Percentiles rank a stretch among this genome's conserved stretches.
phyloP scores from a whole-genome alignment of 495 filamentous ascomycete species.

The Penicillium chermesinum region DNA sequence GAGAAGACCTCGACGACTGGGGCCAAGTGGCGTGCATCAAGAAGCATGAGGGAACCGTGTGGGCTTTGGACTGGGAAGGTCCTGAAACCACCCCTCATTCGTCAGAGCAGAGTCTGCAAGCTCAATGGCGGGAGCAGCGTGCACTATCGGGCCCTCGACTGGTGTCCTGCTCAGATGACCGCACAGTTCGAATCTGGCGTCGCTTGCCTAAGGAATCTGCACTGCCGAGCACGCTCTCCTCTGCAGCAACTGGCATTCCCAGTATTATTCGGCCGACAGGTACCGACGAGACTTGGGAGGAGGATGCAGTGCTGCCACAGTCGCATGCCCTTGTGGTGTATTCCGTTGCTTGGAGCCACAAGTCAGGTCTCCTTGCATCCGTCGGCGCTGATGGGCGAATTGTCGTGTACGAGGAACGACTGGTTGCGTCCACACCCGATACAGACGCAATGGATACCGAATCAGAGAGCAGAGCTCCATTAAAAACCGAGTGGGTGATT shows the following conservation, averaged over 20 bases:
- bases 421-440: slow-evolving; percentile 20
- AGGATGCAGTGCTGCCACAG: slow-evolving; percentile 63
- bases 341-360: slow-evolving; percentile 70
- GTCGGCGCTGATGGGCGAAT: slow-evolving; percentile 82
- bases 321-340: slow-evolving; percentile 79
- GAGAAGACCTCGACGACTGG: slow-evolving; percentile 92
- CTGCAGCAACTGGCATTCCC: slow-evolving; percentile 49
- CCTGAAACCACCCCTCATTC: slow-evolving; percentile 4
- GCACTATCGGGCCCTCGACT: slow-evolving; percentile 58
- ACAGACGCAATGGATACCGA: slow-evolving; percentile 39
- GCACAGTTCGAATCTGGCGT: slow-evolving; percentile 71
- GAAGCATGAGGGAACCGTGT: slow-evolving; percentile 77
- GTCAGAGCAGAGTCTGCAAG: slow-evolving; percentile 9
- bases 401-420: slow-evolving; percentile 69
- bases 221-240: slow-evolving; percentile 23
- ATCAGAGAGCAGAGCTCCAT: slow-evolving; percentile 2
- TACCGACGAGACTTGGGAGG: slow-evolving; percentile 74
- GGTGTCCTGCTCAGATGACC: slow-evolving; percentile 73
- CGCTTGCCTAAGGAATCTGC: slow-evolving; percentile 48
- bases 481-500: slow-evolving; percentile 59
- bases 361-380: slow-evolving; percentile 69
- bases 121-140: slow-evolving; percentile 35
- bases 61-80: slow-evolving; percentile 78
- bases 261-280: slow-evolving; percentile 73
- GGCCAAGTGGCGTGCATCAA: slow-evolving; percentile 75